Percentiles rank a stretch among this genome's conserved stretches.
These are phyloP conservation scores for Cicer yamashitae DNA, from an alignment of 306 rosid species.

Conservation along the genomic window DNA sequence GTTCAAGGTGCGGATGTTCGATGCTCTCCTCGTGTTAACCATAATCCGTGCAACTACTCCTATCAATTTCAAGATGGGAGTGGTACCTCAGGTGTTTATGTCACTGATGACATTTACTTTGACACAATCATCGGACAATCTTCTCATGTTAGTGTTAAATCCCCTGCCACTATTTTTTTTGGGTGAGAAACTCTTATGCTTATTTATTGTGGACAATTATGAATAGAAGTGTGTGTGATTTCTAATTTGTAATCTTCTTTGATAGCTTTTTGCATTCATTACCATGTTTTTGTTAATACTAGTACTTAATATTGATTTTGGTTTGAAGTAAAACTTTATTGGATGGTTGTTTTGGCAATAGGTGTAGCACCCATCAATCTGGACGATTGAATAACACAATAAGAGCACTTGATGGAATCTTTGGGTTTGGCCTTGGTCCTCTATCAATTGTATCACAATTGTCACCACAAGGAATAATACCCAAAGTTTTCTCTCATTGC, in stretches of 20 bases:
- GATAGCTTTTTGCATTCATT: slow-evolving; percentile 24
- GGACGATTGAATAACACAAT: slow-evolving; percentile 89
- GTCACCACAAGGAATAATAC: slow-evolving; percentile 81
- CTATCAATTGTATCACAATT: slow-evolving; percentile 86
- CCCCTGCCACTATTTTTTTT: slow-evolving; percentile 77
- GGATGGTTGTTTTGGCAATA: slow-evolving; percentile 57
- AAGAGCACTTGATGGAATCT: slow-evolving; percentile 91
- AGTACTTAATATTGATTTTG: slow-evolving; percentile 21
- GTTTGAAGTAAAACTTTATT: slow-evolving; percentile 41
- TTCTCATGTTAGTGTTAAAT: slow-evolving; percentile 57
- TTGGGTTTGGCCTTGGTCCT: slow-evolving; percentile 92
- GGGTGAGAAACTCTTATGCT: slow-evolving; percentile 69
- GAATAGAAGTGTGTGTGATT: slow-evolving; percentile 1
- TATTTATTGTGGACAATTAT: slow-evolving; percentile 10
- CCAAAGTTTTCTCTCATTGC: slow-evolving; percentile 92
- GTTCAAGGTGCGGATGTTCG: slow-evolving; percentile 63
- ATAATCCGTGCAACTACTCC: slow-evolving; percentile 70
- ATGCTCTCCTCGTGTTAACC: slow-evolving; percentile 72
- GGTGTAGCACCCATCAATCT: slow-evolving; percentile 86
- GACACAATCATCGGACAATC: slow-evolving; percentile 84
- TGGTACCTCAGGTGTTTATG: slow-evolving; percentile 87
- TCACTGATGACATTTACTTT: slow-evolving; percentile 74
- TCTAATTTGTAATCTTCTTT: slow-evolving; percentile 21
- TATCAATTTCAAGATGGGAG: slow-evolving; percentile 93
- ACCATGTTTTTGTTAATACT: slow-evolving; percentile 12